A percentile compares a stretch with the other conserved stretches of the same genome.
These are phyloP conservation scores for Cymodocea nodosa DNA, from an alignment of 116 monocot species.

Conservation along the genomic window DNA sequence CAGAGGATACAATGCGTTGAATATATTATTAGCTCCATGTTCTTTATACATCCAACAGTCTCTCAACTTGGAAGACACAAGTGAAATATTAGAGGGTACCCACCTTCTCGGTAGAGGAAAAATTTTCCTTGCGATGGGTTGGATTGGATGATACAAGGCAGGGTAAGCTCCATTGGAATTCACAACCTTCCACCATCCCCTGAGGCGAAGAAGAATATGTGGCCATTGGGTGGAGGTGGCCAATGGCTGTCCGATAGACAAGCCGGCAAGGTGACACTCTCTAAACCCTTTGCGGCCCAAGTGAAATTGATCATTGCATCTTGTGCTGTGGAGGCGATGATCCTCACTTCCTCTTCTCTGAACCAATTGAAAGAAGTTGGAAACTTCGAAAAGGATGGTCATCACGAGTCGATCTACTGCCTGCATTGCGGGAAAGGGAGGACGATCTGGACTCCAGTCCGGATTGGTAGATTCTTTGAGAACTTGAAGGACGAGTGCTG, in stretches of 20 bases:
- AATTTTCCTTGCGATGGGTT: neutral
- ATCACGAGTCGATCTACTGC: constrained; percentile 21
- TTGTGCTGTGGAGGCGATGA: neutral
- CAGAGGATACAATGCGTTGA: too few species aligned
- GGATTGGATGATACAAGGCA: neutral
- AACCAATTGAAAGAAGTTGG: constrained; percentile 57
- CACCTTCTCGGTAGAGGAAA: constrained; percentile 10
- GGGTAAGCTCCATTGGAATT: constrained; percentile 1
- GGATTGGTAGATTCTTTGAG: constrained; percentile 40
- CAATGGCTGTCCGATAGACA: neutral
- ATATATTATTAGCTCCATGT: too few species aligned
- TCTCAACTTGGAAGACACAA: too few species aligned
- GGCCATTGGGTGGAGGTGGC: neutral
- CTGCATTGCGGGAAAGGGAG: constrained; percentile 28
- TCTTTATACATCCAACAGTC: too few species aligned
- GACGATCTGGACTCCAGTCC: constrained; percentile 37
- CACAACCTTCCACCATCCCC: neutral
- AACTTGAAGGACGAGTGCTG: constrained; percentile 27
- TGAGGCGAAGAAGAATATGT: neutral
- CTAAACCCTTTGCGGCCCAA: neutral
- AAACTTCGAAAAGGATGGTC: constrained; percentile 39
- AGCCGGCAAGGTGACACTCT: neutral
- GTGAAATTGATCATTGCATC: neutral
- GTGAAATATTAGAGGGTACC: too few species aligned
- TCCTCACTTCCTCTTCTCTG: constrained; percentile 47